Percentiles rank a stretch among this genome's conserved stretches.
These are phyloP conservation scores for Penicillium pancosmium DNA, from an alignment of 495 filamentous ascomycete genomes.

Conservation along the genomic window DNA sequence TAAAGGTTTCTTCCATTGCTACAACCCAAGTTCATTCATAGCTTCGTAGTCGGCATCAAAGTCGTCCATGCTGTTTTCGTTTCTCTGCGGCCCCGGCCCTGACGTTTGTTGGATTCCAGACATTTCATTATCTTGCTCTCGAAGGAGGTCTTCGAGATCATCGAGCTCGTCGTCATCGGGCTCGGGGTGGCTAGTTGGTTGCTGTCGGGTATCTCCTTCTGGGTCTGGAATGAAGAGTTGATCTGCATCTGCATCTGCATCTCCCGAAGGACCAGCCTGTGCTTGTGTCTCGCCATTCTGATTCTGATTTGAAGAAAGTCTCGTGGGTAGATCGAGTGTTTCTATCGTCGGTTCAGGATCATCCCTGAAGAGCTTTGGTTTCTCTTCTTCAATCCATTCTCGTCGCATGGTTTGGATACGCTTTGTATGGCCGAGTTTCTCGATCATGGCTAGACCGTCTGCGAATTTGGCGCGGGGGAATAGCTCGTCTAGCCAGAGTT, in stretches of 20 bases:
- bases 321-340: conserved; percentile 6
- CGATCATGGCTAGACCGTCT: conserved; percentile 88
- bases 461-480: conserved; percentile 93
- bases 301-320: conserved; percentile 11
- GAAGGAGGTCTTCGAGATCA: conserved; percentile 42
- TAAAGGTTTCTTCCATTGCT: neutral
- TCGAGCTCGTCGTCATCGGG: conserved; percentile 44
- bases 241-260: conserved; percentile 3
- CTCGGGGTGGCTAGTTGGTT: conserved; percentile 16
- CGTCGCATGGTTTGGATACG: conserved; percentile 70
- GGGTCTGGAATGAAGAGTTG: conserved; percentile 34
- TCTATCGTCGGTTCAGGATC: conserved; percentile 6
- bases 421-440: conserved; percentile 87
- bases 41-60: conserved; percentile 39
- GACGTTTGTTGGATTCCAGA: neutral
- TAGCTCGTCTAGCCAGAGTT: conserved; percentile 95
- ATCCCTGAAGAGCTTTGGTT: conserved; percentile 24
- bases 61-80: conserved; percentile 10
- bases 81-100: neutral
- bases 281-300: neutral
- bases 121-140: conserved; percentile 32
- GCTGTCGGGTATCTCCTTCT: conserved; percentile 15
- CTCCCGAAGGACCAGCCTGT: neutral
- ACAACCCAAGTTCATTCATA: conserved; percentile 36
- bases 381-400: conserved; percentile 84